Base-by-base conservation (phyloP, 2,329 filamentous ascomycete species). In the Diaporthe caulivora region DNA sequence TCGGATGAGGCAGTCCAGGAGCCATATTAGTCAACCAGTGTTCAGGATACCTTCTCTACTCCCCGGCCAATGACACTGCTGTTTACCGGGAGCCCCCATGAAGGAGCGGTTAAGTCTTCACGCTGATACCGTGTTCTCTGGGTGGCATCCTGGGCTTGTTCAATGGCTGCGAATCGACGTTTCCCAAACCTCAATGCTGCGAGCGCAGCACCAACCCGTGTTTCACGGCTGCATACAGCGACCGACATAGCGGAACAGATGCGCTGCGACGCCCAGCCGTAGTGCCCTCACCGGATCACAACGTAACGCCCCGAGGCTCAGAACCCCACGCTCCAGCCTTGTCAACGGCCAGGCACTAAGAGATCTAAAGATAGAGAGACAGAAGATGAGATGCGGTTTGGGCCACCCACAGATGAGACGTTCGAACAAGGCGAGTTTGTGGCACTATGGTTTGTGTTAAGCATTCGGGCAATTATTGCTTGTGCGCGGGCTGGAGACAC, bases 151-250 rank as follows among this genome's bases (percentile, higher is more conserved):
- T 18, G 10, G 40, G 18, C 3, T 47, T 15, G 40, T 31, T 31
- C 40, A 31, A 15, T 13, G 58, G 24, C 21, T 44, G 26, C 26
- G 18, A 24, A 47, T 64, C 58, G 26, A 34, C 60, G 60, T 49
- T 49, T 49, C 60, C 44, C 42, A 40, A 49, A n/a, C 11, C 11
- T 18, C 60, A 51, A 37, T 34, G 31, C 26, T 51, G 44, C 62
- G 13, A 40, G 26, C 29, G 10, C 44, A 51, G 29, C 29, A 31
- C 62, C 31, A n/a, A 34, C 18, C 13, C 21, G 51, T 65, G 62
- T 65, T 65, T 65, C 62, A 65, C 62, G 47, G 62, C 62, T 31
- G 62, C 44, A 65, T 65, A 29, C 62, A 51, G 42, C 31, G 62
- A 49, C 62, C 62, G 62, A 65, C 18, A 49, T 31, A 31, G 17